Evolutionary conservation across 768 basidiomycete genomes (phyloP).

Genomic region (Leucogyrophana mollusca): DNA sequence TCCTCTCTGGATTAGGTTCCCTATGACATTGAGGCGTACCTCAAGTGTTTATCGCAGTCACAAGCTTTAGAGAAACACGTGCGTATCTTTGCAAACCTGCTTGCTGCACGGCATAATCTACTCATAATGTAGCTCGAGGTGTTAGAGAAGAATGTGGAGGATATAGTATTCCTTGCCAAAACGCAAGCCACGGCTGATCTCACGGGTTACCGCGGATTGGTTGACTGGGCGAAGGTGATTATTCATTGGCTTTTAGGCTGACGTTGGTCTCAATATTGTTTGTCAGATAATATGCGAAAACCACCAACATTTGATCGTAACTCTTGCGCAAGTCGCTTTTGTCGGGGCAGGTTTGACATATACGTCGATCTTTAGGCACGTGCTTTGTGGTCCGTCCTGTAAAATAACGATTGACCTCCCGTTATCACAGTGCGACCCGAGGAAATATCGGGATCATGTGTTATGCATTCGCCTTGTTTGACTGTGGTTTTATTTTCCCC

Average conservation of each 20-base stretch:
- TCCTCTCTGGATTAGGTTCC: not conserved
- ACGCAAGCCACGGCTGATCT: conserved; percentile 18
- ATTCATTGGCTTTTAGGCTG: not conserved
- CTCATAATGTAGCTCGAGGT: conserved; percentile 2
- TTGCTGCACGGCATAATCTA: not conserved
- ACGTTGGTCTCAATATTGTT: too few species aligned
- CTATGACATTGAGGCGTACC: not conserved
- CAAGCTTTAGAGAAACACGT: conserved; percentile 3
- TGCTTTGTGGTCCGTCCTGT: not conserved
- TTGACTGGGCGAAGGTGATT: conserved; percentile 18
- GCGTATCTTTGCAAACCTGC: not conserved
- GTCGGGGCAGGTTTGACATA: conserved; percentile 23
- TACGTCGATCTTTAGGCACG: conserved; percentile 25
- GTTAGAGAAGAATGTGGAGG: conserved; percentile 1
- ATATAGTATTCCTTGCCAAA: conserved; percentile 3
- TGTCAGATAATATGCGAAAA: conserved; percentile 7
- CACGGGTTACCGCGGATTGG: conserved; percentile 20
- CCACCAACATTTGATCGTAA: conserved; percentile 3
- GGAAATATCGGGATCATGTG: conserved; percentile 24
- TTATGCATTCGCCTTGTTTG: conserved; percentile 27
- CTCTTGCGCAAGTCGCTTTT: conserved; percentile 8
- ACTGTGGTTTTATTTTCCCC: conserved; percentile 23
- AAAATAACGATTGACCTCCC: not conserved
- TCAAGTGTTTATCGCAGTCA: conserved; percentile 3
- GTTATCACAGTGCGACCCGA: conserved; percentile 13